These are phyloP conservation scores for Solidago caesia DNA, from an alignment of 129 eudicot genomes.

Conservation along the genomic window DNA sequence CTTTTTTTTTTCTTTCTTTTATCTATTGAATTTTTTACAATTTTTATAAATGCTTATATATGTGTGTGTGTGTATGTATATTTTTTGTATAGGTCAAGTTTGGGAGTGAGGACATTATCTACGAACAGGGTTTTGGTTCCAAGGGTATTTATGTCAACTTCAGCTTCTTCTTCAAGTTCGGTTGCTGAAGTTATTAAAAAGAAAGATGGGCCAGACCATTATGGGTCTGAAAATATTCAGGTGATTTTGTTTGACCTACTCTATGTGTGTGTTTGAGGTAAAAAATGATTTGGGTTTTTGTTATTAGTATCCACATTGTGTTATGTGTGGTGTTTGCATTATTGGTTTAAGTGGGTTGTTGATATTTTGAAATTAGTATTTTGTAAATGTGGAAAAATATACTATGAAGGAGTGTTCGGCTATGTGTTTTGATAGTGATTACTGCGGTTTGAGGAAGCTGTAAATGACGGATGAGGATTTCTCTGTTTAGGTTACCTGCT, in stretches of 20 bases:
- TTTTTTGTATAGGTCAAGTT: slow-evolving; percentile 40
- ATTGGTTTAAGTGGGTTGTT: background rate
- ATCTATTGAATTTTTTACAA: background rate
- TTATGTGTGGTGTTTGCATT: background rate
- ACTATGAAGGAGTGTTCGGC: background rate
- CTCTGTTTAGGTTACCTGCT: no score
- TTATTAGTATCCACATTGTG: slow-evolving; percentile 10
- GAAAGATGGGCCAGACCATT: slow-evolving; percentile 48
- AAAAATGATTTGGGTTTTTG: background rate
- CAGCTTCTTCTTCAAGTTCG: slow-evolving; percentile 54
- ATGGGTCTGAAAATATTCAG: slow-evolving; percentile 99
- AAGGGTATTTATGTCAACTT: slow-evolving; percentile 66
- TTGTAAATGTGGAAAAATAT: background rate
- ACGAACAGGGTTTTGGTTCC: slow-evolving; percentile 36
- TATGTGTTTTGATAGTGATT: no score
- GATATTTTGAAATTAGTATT: background rate
- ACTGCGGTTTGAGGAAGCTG: no score
- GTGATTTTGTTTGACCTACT: slow-evolving; percentile 18
- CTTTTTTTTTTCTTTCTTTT: background rate
- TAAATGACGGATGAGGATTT: no score
- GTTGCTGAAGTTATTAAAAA: slow-evolving; percentile 48
- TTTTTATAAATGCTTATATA: no score
- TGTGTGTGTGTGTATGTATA: no score
- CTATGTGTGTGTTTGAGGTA: background rate
- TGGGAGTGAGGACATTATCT: slow-evolving; percentile 40